phyloP scores from a whole-genome alignment of 352 stramenopile species.

The Phytophthora aleatoria region DNA sequence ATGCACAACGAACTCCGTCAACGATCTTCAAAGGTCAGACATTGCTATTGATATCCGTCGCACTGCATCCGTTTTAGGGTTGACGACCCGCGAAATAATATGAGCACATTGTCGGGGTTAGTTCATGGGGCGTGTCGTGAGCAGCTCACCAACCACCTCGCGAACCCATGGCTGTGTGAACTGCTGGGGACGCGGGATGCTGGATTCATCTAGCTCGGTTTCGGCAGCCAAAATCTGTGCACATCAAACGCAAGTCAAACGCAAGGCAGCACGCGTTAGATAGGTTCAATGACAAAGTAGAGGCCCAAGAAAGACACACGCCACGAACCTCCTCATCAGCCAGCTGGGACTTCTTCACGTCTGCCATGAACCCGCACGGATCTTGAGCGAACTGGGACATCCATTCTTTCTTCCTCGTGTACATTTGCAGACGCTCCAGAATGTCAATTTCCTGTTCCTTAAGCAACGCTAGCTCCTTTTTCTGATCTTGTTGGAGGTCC shows the following conservation, averaged over 20 bases:
- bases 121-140: constrained; percentile 30
- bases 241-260: not conserved
- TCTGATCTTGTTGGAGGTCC: constrained; percentile 68
- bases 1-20: not conserved
- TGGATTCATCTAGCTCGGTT: constrained; percentile 66
- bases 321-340: constrained; percentile 57
- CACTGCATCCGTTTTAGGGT: too few species aligned
- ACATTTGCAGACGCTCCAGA: constrained; percentile 51
- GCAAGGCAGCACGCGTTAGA: not conserved
- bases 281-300: not conserved
- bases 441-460: constrained; percentile 63
- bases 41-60: constrained; percentile 44
- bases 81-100: constrained; percentile 12
- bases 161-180: constrained; percentile 80
- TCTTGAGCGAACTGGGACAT: constrained; percentile 71
- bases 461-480: constrained; percentile 64
- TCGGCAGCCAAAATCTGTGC: constrained; percentile 59
- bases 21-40: constrained; percentile 22
- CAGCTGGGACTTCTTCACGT: constrained; percentile 63
- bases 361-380: constrained; percentile 65
- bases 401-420: constrained; percentile 65
- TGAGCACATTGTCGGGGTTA: constrained; percentile 1
- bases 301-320: not conserved
- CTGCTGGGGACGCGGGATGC: constrained; percentile 56
- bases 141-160: constrained; percentile 36